phyloP scores from a whole-genome alignment of 352 stramenopile genomes.

The Pythium sp. region DNA sequence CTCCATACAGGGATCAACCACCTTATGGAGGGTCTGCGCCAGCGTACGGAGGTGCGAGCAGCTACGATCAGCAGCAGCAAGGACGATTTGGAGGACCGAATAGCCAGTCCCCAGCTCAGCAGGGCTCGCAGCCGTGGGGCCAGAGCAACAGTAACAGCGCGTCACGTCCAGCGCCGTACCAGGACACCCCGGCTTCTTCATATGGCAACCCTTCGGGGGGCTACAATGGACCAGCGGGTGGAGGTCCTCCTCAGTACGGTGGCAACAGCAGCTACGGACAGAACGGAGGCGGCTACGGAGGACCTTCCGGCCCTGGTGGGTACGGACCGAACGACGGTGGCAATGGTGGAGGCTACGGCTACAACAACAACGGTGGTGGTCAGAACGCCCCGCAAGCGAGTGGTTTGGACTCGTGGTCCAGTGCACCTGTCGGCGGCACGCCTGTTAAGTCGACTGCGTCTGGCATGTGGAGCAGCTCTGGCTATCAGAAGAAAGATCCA shows the following conservation, averaged over 20 bases:
- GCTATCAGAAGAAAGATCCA: constrained; percentile 76
- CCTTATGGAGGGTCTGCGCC: constrained; percentile 10
- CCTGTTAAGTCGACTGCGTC: constrained; percentile 37
- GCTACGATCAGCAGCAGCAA: constrained; percentile 16
- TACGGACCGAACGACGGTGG: constrained; percentile 23
- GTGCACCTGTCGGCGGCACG: constrained; percentile 24
- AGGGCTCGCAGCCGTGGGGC: constrained; percentile 41
- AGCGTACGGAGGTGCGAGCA: constrained; percentile 13
- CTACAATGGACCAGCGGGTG: constrained; percentile 17
- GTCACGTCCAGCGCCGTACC: constrained; percentile 53
- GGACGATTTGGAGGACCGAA: constrained; percentile 11
- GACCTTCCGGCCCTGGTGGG: constrained; percentile 2
- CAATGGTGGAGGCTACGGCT: constrained; percentile 22
- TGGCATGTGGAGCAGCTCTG: constrained; percentile 78
- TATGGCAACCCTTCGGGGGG: constrained; percentile 22
- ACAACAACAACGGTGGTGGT: constrained; percentile 20
- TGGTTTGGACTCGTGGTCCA: constrained; percentile 60
- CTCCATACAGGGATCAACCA: constrained; percentile 16
- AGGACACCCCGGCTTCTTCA: constrained; percentile 36
- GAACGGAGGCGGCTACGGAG: constrained; percentile 17
- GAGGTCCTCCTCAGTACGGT: constrained; percentile 16
- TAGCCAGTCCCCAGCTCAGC: constrained; percentile 6
- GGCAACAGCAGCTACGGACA: constrained; percentile 14
- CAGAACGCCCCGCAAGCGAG: constrained; percentile 19
- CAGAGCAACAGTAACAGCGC: constrained; percentile 17